Evolutionary conservation across 139 green algal species (phyloP).

Genomic region (Coccomyxa sp.): DNA sequence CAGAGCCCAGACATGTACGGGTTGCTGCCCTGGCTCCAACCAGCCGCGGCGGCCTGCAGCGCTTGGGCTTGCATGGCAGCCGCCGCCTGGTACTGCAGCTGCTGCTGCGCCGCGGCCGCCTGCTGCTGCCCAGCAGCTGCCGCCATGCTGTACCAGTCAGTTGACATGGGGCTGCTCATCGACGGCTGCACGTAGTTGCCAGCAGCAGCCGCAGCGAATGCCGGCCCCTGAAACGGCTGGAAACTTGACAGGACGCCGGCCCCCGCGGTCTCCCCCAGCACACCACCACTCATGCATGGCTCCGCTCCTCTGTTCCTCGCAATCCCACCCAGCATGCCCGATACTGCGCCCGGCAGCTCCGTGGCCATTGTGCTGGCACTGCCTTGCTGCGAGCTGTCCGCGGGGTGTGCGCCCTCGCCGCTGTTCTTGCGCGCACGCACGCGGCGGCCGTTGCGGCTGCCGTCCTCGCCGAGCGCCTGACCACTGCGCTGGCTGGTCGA

Average conservation of each 20-base stretch:
- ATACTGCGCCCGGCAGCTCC: too few relatives aligned
- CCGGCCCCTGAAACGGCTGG: neutral
- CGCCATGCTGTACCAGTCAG: slow-evolving; percentile 3
- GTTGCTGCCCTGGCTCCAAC: neutral
- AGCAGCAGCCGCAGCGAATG: neutral
- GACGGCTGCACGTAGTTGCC: neutral
- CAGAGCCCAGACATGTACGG: slow-evolving; percentile 4
- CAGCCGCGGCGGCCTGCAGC: neutral
- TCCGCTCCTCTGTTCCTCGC: too few relatives aligned
- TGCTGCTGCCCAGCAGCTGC: slow-evolving; percentile 3
- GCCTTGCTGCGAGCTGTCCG: neutral
- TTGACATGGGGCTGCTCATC: neutral
- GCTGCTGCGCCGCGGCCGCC: neutral
- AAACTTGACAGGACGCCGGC: neutral
- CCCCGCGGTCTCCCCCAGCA: neutral
- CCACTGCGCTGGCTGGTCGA: neutral
- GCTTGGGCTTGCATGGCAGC: slow-evolving; percentile 9
- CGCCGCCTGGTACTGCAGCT: slow-evolving; percentile 2
- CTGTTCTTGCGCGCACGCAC: neutral
- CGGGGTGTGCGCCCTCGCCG: neutral
- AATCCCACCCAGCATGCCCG: too few relatives aligned
- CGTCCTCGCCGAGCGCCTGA: neutral
- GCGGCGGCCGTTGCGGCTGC: neutral
- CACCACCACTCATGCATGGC: too few relatives aligned
- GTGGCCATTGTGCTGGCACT: neutral